phyloP scores from a whole-genome alignment of 2,329 filamentous ascomycete genomes.

The Paramyrothecium sp. region DNA sequence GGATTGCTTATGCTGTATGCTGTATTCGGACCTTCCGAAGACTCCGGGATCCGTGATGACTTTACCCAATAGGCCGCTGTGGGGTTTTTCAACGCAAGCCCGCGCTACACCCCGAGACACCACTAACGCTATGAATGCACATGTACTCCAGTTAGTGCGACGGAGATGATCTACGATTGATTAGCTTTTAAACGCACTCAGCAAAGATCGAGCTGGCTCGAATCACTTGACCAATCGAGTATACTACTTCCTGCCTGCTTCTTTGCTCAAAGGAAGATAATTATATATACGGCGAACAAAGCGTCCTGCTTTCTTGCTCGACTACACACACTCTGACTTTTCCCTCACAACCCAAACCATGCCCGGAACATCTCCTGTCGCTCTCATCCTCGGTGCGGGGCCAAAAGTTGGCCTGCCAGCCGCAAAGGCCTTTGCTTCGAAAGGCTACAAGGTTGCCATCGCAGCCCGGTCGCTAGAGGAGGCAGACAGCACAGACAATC shows the following conservation, averaged over 20 bases:
- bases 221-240: neutral
- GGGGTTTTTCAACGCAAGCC: neutral
- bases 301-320: neutral
- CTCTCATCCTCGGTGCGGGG: constrained; percentile 23
- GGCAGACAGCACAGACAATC: constrained; percentile 12
- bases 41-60: neutral
- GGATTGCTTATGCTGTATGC: neutral
- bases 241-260: neutral
- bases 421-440: constrained; percentile 17
- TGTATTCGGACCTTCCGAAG: neutral
- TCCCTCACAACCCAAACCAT: neutral
- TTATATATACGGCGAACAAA: neutral
- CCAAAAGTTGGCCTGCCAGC: constrained; percentile 19
- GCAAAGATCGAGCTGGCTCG: neutral
- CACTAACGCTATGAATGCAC: neutral
- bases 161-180: neutral
- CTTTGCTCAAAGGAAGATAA: neutral
- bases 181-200: neutral
- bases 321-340: neutral
- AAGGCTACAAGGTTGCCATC: constrained; percentile 22
- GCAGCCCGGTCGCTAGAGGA: constrained; percentile 18
- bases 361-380: constrained; percentile 5
- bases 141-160: neutral
- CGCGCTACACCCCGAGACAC: neutral
- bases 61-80: neutral